A percentile compares a stretch with the other conserved stretches of the same genome.
These are phyloP conservation scores for Citrus inodora DNA, from an alignment of 345 rosid species.

Conservation along the genomic window DNA sequence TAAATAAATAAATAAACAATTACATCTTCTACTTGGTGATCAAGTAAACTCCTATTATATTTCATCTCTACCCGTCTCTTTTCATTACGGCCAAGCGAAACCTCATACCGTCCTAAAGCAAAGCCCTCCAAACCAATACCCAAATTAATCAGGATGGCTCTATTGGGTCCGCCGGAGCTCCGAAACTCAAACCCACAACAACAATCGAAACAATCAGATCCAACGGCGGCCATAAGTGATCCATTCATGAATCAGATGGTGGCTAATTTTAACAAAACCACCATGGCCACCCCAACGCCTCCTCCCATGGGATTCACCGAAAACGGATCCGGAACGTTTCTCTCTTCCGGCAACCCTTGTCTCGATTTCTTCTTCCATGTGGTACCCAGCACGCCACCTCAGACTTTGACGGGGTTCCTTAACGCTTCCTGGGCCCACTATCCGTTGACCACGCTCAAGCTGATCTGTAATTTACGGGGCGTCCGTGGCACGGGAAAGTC, in stretches of 20 bases:
- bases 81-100: too few relatives aligned
- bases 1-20: too few relatives aligned
- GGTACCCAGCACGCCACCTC: constrained; percentile 25
- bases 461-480: constrained; percentile 64
- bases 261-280: not conserved
- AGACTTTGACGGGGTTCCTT: constrained; percentile 25
- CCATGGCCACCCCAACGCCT: not conserved
- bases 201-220: not conserved
- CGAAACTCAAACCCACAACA: constrained; percentile 5
- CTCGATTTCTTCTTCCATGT: not conserved
- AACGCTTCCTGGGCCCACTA: constrained; percentile 41
- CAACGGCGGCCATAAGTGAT: not conserved
- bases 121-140: not conserved
- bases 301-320: not conserved
- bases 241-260: not conserved
- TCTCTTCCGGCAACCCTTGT: not conserved
- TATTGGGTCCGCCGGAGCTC: constrained; percentile 53
- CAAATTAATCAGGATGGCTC: constrained; percentile 19
- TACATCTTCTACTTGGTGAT: too few relatives aligned
- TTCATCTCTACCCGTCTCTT: too few relatives aligned
- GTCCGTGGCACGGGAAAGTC: constrained; percentile 65
- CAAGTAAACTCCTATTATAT: too few relatives aligned
- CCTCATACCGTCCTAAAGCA: too few relatives aligned
- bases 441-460: constrained; percentile 51
- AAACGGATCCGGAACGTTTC: not conserved